phyloP scores from a whole-genome alignment of 1,139 yeast genomes.

The Saccharomyces pastorianus region DNA sequence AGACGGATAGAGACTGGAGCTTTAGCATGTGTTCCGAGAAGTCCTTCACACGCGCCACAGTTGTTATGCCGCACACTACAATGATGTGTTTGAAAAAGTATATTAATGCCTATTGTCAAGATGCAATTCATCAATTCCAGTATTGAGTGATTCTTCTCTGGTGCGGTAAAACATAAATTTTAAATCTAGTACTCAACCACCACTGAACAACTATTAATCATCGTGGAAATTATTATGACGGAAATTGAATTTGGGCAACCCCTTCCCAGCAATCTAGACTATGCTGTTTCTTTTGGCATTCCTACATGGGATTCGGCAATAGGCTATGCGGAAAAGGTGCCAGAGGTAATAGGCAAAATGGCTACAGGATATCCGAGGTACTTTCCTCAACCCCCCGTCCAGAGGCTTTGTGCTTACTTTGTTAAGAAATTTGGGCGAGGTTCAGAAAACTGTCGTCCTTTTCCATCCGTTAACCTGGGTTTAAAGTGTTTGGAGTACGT shows the following conservation, averaged over 20 bases:
- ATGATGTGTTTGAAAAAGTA: not conserved
- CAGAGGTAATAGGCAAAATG: constrained; percentile 73
- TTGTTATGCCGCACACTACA: not conserved
- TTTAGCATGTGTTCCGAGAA: not conserved
- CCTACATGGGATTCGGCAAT: constrained; percentile 90
- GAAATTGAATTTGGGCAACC: constrained; percentile 54
- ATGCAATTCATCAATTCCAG: not conserved
- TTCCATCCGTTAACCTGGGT: constrained; percentile 75
- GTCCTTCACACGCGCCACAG: not conserved
- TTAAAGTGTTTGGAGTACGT: constrained; percentile 72
- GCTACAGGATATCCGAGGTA: constrained; percentile 85
- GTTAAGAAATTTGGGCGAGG: constrained; percentile 61
- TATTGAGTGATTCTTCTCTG: not conserved
- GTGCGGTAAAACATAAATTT: not conserved
- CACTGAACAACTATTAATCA: not conserved
- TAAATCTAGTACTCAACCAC: not conserved
- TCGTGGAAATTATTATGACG: constrained; percentile 7
- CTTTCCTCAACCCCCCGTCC: constrained; percentile 66
- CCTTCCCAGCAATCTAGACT: constrained; percentile 81
- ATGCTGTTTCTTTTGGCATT: constrained; percentile 87
- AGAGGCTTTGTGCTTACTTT: constrained; percentile 45
- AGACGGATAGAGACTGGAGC: not conserved
- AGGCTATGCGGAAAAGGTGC: constrained; percentile 85
- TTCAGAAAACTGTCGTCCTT: constrained; percentile 52
- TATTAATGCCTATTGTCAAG: not conserved